A percentile compares a stretch with the other conserved stretches of the same genome.
Evolutionary conservation across 2,329 filamentous ascomycete species (phyloP).

Genomic region (Fusarium buharicum): DNA sequence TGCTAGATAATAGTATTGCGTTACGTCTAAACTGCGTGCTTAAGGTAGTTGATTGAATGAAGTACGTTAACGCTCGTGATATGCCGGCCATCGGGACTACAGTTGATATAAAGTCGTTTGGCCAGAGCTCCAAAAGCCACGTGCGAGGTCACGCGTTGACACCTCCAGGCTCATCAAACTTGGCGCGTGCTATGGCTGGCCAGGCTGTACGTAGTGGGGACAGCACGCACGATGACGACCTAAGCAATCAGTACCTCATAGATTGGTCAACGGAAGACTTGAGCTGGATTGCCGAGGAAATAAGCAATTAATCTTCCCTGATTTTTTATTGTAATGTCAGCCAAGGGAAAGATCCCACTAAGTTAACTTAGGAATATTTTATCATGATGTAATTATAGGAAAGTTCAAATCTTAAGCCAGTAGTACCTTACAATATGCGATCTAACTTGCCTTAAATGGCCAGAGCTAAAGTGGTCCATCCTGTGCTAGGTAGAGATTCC

Average conservation of each 20-base stretch:
- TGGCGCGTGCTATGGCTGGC: constrained; percentile 1
- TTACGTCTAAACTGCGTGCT: too few species aligned
- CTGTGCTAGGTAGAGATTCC: constrained; percentile 33
- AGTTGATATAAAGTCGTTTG: background rate
- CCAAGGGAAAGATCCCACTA: background rate
- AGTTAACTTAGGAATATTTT: background rate
- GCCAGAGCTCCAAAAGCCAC: background rate
- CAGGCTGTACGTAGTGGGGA: background rate
- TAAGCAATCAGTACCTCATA: constrained; percentile 1
- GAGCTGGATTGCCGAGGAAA: constrained; percentile 1
- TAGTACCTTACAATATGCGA: constrained; percentile 2
- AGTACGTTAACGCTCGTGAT: too few species aligned
- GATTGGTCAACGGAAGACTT: constrained; percentile 7
- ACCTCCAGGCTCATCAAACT: background rate
- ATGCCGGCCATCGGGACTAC: too few species aligned
- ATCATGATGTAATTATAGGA: background rate
- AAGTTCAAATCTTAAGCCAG: background rate
- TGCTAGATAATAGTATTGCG: too few species aligned
- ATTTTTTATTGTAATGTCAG: background rate
- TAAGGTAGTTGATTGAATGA: too few species aligned
- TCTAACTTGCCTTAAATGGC: background rate
- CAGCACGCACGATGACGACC: background rate
- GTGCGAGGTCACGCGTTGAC: constrained; percentile 12
- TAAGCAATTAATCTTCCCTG: background rate
- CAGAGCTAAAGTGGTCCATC: constrained; percentile 13